phyloP scores from a whole-genome alignment of 2,329 filamentous ascomycete species.

The Escovopsis sp. region DNA sequence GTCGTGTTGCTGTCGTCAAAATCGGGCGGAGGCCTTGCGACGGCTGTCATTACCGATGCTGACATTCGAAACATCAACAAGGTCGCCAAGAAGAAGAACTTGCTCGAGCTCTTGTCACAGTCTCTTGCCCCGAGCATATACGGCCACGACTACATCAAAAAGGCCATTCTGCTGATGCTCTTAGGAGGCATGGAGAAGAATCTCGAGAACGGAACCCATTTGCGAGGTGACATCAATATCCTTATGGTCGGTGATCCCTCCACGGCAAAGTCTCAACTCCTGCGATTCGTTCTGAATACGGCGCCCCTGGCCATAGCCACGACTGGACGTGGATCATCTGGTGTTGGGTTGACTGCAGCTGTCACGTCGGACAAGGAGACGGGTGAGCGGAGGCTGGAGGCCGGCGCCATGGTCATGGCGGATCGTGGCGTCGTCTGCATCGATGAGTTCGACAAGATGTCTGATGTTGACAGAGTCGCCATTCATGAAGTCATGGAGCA shows the following conservation, averaged over 20 bases:
- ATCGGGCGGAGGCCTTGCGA: constrained; percentile 83
- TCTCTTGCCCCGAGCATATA: constrained; percentile 94
- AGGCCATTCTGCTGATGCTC: constrained; percentile 88
- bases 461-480: constrained; percentile 88
- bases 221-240: constrained; percentile 98
- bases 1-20: constrained; percentile 90
- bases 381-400: constrained; percentile 83
- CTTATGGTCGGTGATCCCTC: constrained; percentile 98
- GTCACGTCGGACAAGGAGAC: constrained; percentile 97
- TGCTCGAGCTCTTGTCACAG: constrained; percentile 85
- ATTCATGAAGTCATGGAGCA: constrained; percentile 99
- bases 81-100: constrained; percentile 80
- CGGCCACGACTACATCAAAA: constrained; percentile 95
- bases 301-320: constrained; percentile 93
- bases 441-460: constrained; percentile 99
- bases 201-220: constrained; percentile 89
- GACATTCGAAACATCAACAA: constrained; percentile 99
- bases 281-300: constrained; percentile 94
- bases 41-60: constrained; percentile 83
- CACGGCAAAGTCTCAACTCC: constrained; percentile 93
- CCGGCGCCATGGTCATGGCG: constrained; percentile 95
- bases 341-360: constrained; percentile 91
- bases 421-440: constrained; percentile 97
- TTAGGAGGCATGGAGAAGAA: constrained; percentile 97
- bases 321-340: constrained; percentile 89